Evolutionary conservation across 805 yeast species (phyloP), one percentile per base, ranked within the genome.

Genomic region (Myxozyma kluyveri): DNA sequence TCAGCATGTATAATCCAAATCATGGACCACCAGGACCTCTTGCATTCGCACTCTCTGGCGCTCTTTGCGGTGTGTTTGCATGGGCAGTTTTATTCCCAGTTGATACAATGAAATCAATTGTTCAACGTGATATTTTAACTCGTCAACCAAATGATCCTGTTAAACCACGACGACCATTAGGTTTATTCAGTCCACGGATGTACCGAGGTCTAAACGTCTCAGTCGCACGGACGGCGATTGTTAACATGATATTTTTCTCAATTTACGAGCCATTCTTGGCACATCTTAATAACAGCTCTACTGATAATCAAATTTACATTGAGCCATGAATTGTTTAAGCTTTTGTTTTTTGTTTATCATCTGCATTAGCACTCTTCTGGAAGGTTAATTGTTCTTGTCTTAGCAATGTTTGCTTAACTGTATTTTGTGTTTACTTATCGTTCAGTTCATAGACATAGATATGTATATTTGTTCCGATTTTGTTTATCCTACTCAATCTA

Each of bases 161-260:
- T 75, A 77, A 61, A 43, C 33, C 33, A 14, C 38, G 29, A 36
- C 53, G 59, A 17, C 17, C 45, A 37, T 48, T 65, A 71, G 49
- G 61, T 59, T 17, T 69, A 74, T 42, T 81, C 74, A 35, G 71
- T 69, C 70, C 78, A 45, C 71, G 78, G 26, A 75, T 84, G 77
- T 88, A 86, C 68, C 73, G 88, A 46, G 96, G 96, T 0, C 70
- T 88, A 40, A 87, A 88, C 1, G 86, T 88, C 24, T 83, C 90
- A 10, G 71, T 85, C 24, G 71, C 82, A 7, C 75, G 96, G 54
- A 82, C 93, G 0, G 79, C 88, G 46, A 62, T 84, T 49, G 84
- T 83, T 12, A 88, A 88, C 54, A 78, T 84, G 77, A 82, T 83
- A 5, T 86, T 88, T 65, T 88, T 88, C 67, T 76, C 88, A 32